Evolutionary conservation across 1,139 yeast species (phyloP), one percentile per base, ranked within the genome.

Genomic region (Nakaseomyces bracarensis): DNA sequence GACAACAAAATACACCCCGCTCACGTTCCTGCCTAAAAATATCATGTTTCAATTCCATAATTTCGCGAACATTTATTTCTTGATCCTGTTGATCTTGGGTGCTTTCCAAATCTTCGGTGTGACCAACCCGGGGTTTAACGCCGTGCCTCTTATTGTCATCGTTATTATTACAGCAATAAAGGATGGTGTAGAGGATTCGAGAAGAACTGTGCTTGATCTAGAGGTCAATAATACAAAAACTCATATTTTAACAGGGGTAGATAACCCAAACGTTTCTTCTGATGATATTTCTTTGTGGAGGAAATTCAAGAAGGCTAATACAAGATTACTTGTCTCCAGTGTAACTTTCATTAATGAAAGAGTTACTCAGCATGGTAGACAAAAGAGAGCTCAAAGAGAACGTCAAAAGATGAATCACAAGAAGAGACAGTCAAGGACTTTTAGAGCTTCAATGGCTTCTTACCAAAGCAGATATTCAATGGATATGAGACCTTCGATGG

Each of bases 1-100:
- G 67, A 89, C 98, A 2, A 87, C 98, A 3, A 89, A 87, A 65
- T 91, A 91, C 64, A 89, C 97, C 9, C 96, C 97, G 7, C 58
- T 91, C 38, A 69, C 93, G 6, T 91, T 91, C 56, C 58, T 91
- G 38, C 98, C 98, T 13, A 87, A 86, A 63, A 89, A 91, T 62
- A 62, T 91, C 40, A 63, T 69, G 44, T 71, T 71, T 51, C 98
- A 91, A 66, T 89, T 91, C 63, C 79, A 76, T 47, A 91, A 89
- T 60, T 78, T 89, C 50, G 98, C 98, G 40, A 91, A 91, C 64
- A 66, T 81, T 39, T 91, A 86, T 68, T 91, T 91, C 72, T 68
- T 91, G 61, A 64, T 83, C 36, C 68, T 86, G 66, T 83, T 79
- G 53, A 82, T 91, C 49, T 68, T 91, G 52, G 95, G 96, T 46